Percentiles rank a stretch among this genome's conserved stretches.
Conservation (phyloP, 805 yeast genomes). For the Ogataea neopini region DNA sequence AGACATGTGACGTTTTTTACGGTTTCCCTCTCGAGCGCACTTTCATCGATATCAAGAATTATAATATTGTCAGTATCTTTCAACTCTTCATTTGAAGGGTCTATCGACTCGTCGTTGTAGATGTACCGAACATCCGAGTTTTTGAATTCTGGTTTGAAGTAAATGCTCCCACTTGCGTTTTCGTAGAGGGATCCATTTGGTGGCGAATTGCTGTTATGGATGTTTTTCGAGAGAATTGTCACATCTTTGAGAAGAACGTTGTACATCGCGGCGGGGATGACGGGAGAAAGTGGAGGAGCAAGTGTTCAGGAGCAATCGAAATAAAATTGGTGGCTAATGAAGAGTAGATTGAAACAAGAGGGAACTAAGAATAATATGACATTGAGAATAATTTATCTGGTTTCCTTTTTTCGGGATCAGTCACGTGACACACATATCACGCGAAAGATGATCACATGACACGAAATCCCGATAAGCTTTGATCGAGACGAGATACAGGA, state of each 20-base stretch:
- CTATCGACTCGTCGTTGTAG: conserved; percentile 17
- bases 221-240: conserved; percentile 13
- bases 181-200: neutral
- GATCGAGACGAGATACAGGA: no score
- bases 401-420: no score
- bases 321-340: no score
- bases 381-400: no score
- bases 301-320: no score
- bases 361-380: no score
- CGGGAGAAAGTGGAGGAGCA: no score
- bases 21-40: neutral
- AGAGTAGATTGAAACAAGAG: no score
- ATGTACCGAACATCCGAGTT: conserved; percentile 5
- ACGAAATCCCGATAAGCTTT: no score
- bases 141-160: conserved; percentile 6
- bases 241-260: conserved; percentile 14
- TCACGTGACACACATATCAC: no score
- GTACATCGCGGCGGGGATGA: no score
- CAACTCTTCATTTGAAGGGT: conserved; percentile 7
- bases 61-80: conserved; percentile 10
- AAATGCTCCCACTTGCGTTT: neutral
- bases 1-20: conserved; percentile 14
- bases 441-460: no score
- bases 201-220: conserved; percentile 8
- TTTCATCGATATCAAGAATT: conserved; percentile 15